Base-by-base conservation (phyloP, 768 basidiomycete species). In the Cubamyces sp. region DNA sequence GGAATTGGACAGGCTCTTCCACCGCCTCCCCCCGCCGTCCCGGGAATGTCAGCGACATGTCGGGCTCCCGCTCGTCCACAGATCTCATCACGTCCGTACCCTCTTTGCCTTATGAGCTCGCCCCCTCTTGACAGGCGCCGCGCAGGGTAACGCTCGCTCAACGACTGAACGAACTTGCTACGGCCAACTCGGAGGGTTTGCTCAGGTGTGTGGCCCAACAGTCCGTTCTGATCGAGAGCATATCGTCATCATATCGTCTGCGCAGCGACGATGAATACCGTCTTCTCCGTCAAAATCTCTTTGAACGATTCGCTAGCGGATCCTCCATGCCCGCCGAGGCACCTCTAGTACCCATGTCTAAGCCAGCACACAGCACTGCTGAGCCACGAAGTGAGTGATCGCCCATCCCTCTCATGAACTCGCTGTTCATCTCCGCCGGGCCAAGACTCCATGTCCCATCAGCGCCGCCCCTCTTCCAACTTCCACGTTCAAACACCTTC, bases 241-340 rank as follows among this genome's bases (percentile, higher is more conserved):
- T 21, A 41, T 34, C 34, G 48, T 46, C 46, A 59, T 21, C 26
- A 60, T 30, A 54, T 21, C 26, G 60, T 23, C 42, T 60, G 26
- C 54, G 8, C 73, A 94, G 92, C 70, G 90, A 94, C 74, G 90
- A 93, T 66, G 92, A 92, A 71, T 94, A 94, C 72, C 86, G 92
- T 53, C 73, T 94, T 45, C 81, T 94, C 14, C 86, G 92, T 46
- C 91, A 92, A 73, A 91, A 87, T 70, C 78, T 94, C 41, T 94
- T 94, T 67, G 90, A 93, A 71, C 84, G 92, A 54, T 85, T 91
- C 68, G 81, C 90, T 16, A 84, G 76, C 62, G 81, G 78, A 53
- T 76, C 83, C 25, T 70, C 77, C 9, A 79, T 90, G 21, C 89
- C 90, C 5, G 78, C 81, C 41, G 91, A 92, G 72, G 73, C 70